Base-by-base conservation (phyloP, 176 grass and related monocot genomes). In the Cenchrus americanus region DNA sequence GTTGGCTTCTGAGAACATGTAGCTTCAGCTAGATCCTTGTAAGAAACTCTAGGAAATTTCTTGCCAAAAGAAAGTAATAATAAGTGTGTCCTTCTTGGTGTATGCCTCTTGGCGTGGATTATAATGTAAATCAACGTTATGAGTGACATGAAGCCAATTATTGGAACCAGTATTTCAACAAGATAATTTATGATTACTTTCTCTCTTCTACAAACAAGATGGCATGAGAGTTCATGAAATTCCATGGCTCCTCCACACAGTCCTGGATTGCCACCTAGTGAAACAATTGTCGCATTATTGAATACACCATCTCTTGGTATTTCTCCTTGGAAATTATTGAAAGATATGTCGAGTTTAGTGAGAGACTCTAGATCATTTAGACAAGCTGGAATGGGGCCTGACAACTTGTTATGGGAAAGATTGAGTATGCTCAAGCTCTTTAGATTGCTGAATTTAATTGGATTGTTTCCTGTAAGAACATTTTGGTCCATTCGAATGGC, bases 321-420 rank as follows among this genome's bases (percentile, higher is more conserved):
- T 47, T 42, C 2, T 5, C 84, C 85, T 75, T 75, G 2, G 0
- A 87, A 27, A 49, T 66, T 0, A 5, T 86, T 86, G 8, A 17
- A 48, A 5, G 89, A 91, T 0, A 94, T 43, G 12, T 91, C 86
- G 2, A 94, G 30, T 32, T 50, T 2, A 5, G 7, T 15, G 32
- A 89, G 48, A 71, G 5, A 4, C 13, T 7, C 1, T 4, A 88
- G 65, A 37, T 23, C 8, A 9, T n/a, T 11, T 3, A 94, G 14
- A 21, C 10, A 59, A 12, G 14, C 10, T 21, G 84, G 92, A 0
- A 94, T 63, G 46, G 19, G 3, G 5, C 86, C 89, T 1, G 79
- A 91, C 34, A 94, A 77, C 5, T 63, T 79, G n/a, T 94, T 94
- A 9, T 32, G 48, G 3, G 92, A 94, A 67, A 91, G 64, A 59